Base-by-base conservation (phyloP, 352 stramenopile genomes). In the Stramenopiles sp. region DNA sequence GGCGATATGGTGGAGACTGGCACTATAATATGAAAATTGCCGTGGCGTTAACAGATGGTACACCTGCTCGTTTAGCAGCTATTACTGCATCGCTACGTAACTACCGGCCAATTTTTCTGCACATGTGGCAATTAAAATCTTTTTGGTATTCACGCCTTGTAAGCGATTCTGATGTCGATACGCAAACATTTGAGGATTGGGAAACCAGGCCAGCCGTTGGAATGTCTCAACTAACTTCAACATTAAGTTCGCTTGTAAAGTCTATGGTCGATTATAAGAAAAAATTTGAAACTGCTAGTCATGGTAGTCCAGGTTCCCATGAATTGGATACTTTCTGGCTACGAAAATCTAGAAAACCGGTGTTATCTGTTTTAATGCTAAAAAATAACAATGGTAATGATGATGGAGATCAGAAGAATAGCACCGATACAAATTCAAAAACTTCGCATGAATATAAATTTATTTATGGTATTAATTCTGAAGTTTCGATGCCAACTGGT, bases 41-140 rank as follows among this genome's bases (percentile, higher is more conserved):
- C 13, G 38, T 98, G 76, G 94, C 92, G 33, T 98, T 98, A 83
- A 93, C 94, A 0, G 96, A 98, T 84, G 95, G 96, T 0, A 93
- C 93, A 32, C 92, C 93, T 0, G 96, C 95, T 31, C 86, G 96
- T 30, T 88, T 97, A 53, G 95, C 94, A 84, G 95, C 96, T 27
- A 90, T 99, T 79, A 98, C 98, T 83, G 91, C 94, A 13, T 91
- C 91, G 33, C 85, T 99, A 74, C 89, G 95, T 4, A 92, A 92
- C 30, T 99, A 97, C 84, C 81, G 84, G 20, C 93, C 93, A 30
- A 95, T 89, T 31, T 98, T 97, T 78, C 90, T 98, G 81, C 95
- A 99, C 85, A 94, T 98, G 79, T 98, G 94, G 94, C 92, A 98
- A 85, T 89, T 98, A 79, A 98, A 99, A 85, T 98, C 93, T 0